Conservation (phyloP, 352 stramenopile species). For the Halophytophthora polymorphica region DNA sequence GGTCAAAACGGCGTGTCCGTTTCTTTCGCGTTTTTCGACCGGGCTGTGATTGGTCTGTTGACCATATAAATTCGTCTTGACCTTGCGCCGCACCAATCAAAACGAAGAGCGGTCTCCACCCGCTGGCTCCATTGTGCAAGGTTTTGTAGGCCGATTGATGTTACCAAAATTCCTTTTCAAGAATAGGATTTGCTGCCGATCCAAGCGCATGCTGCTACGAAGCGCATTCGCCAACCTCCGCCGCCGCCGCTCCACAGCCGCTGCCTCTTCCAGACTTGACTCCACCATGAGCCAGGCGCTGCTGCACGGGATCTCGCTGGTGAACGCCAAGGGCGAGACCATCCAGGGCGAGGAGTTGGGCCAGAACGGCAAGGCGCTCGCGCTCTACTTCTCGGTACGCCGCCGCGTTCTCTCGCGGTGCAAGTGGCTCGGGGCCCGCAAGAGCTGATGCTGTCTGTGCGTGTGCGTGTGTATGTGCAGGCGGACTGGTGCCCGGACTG, state of each 20-base stretch:
- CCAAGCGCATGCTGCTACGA: no score
- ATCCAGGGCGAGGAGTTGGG: slow-evolving; percentile 41
- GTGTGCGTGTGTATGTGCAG: slow-evolving; percentile 14
- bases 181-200: no score
- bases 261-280: background rate
- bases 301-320: slow-evolving; percentile 49
- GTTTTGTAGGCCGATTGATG: no score
- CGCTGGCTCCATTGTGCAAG: no score
- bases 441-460: no score
- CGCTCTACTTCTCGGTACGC: slow-evolving; percentile 73
- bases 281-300: slow-evolving; percentile 37
- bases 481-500: slow-evolving; percentile 85
- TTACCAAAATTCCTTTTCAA: no score
- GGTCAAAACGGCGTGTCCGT: background rate
- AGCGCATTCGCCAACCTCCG: slow-evolving; percentile 8
- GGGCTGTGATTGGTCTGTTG: background rate
- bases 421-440: no score
- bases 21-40: background rate
- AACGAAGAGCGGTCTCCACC: no score
- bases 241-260: background rate
- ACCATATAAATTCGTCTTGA: no score
- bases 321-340: slow-evolving; percentile 49
- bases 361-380: slow-evolving; percentile 48
- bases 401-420: background rate
- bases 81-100: no score